Evolutionary conservation across 192 early-diverging fungal species (phyloP).

Genomic region (Diversispora epigaea): DNA sequence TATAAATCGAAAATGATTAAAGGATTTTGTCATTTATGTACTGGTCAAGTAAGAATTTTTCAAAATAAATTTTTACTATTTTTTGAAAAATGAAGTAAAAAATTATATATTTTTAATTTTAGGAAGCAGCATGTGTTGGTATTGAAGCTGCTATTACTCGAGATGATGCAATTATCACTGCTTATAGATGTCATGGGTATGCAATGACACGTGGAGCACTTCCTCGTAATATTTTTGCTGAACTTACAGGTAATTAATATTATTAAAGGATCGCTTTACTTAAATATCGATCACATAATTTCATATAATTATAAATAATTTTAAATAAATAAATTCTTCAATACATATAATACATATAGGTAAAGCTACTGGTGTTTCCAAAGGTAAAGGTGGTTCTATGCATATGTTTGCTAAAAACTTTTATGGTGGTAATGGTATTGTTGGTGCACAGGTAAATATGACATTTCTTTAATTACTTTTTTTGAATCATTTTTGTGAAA

Average conservation of each 20-base stretch:
- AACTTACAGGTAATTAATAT: constrained; percentile 62
- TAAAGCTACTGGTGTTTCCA: constrained; percentile 77
- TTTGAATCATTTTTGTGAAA: background rate
- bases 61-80: background rate
- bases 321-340: background rate
- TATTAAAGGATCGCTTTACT: background rate
- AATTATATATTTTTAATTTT: constrained; percentile 24
- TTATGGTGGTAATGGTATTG: constrained; percentile 99
- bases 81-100: background rate
- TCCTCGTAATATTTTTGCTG: constrained; percentile 65
- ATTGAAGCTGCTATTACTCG: constrained; percentile 88
- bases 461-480: background rate
- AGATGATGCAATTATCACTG: constrained; percentile 93
- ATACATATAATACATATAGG: constrained; percentile 35
- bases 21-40: constrained; percentile 98
- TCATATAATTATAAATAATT: background rate
- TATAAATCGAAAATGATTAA: constrained; percentile 98
- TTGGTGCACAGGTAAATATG: constrained; percentile 82
- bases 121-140: constrained; percentile 89
- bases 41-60: constrained; percentile 72
- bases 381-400: constrained; percentile 99
- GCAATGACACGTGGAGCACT: constrained; percentile 81
- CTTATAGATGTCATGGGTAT: constrained; percentile 99
- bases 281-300: background rate
- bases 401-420: constrained; percentile 97